phyloP scores from a whole-genome alignment of 2,329 filamentous ascomycete species.

The Colletotrichum scovillei region DNA sequence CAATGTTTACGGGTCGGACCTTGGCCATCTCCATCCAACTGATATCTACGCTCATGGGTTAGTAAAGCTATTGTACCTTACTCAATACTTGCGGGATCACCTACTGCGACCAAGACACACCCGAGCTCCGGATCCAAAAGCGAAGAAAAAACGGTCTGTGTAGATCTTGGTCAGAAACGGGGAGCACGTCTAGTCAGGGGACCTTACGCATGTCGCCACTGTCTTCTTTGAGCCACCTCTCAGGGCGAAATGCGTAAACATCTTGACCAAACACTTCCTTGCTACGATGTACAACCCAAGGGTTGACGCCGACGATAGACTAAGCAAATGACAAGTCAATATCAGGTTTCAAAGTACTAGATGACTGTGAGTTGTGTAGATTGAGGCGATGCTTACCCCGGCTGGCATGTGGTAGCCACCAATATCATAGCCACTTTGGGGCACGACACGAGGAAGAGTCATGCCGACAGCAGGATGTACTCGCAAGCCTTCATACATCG shows the following conservation, averaged over 20 bases:
- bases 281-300: conserved; percentile 41
- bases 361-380: background rate
- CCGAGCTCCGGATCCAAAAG: conserved; percentile 11
- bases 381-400: conserved; percentile 31
- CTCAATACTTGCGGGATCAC: background rate
- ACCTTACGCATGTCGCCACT: conserved; percentile 21
- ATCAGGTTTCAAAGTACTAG: background rate
- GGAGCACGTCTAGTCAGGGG: background rate
- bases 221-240: conserved; percentile 23
- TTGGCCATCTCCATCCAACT: conserved; percentile 35
- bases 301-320: conserved; percentile 40
- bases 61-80: background rate
- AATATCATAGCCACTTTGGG: conserved; percentile 29
- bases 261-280: conserved; percentile 14
- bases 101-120: conserved; percentile 8
- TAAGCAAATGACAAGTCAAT: background rate
- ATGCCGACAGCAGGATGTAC: conserved; percentile 24
- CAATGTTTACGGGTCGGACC: background rate
- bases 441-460: conserved; percentile 24
- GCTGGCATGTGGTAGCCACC: conserved; percentile 39
- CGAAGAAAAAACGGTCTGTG: conserved; percentile 22
- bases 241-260: conserved; percentile 20
- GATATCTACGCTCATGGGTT: background rate
- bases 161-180: background rate
- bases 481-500: conserved; percentile 22